A percentile compares a stretch with the other conserved stretches of the same genome.
phyloP scores from a whole-genome alignment of 1,284 basidiomycete species.

The Irpex lacteus region DNA sequence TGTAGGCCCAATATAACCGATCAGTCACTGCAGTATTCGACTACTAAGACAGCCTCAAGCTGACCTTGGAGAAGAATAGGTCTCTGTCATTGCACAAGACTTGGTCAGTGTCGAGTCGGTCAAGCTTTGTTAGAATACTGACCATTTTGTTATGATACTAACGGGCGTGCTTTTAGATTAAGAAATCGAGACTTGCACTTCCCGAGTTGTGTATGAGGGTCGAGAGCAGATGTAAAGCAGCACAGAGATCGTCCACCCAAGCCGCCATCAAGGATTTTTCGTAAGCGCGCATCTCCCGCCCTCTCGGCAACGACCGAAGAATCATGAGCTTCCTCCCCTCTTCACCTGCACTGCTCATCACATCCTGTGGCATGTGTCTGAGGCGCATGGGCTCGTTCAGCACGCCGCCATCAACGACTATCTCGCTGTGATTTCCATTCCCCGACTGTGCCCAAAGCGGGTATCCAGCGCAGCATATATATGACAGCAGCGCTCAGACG shows the following conservation, averaged over 20 bases:
- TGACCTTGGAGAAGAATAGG: slow-evolving; percentile 34
- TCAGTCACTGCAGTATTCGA: not conserved
- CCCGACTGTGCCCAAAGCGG: too few relatives aligned
- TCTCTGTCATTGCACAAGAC: slow-evolving; percentile 19
- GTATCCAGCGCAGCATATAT: not conserved
- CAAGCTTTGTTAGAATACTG: not conserved
- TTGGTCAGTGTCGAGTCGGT: not conserved
- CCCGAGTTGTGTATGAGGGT: not conserved
- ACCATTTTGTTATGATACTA: slow-evolving; percentile 25
- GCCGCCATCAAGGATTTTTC: slow-evolving; percentile 15
- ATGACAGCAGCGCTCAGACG: not conserved
- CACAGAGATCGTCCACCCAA: not conserved
- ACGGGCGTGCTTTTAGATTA: not conserved
- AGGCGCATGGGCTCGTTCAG: not conserved
- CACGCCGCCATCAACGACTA: not conserved
- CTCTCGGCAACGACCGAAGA: slow-evolving; percentile 7
- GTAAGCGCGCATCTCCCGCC: slow-evolving; percentile 6
- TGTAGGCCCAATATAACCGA: not conserved
- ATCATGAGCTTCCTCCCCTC: not conserved
- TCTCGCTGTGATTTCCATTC: too few relatives aligned
- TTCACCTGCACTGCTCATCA: not conserved
- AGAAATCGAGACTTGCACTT: not conserved
- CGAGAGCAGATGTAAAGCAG: slow-evolving; percentile 2
- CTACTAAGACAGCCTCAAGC: slow-evolving; percentile 1
- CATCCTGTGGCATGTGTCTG: not conserved